These are phyloP conservation scores for Cyclotella baltica DNA, from an alignment of 108 stramenopile genomes.

Conservation along the genomic window DNA sequence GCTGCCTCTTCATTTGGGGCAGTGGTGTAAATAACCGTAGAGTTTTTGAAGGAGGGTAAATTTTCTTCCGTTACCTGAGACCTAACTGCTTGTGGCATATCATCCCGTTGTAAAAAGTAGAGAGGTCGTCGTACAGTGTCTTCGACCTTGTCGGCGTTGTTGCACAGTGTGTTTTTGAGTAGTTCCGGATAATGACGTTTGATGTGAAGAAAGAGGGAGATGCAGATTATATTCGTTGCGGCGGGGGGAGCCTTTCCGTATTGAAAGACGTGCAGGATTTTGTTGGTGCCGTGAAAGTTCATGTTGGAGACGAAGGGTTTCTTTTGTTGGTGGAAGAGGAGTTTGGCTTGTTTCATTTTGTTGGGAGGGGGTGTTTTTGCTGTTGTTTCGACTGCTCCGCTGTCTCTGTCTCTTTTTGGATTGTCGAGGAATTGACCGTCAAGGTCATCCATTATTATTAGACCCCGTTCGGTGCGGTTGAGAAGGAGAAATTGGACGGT, in stretches of 20 bases:
- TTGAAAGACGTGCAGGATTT: not conserved
- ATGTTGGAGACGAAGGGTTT: too few species aligned
- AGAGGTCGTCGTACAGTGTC: not conserved
- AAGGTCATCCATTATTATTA: too few species aligned
- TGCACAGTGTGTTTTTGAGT: slow-evolving; percentile 10
- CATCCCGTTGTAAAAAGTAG: not conserved
- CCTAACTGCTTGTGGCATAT: slow-evolving; percentile 11
- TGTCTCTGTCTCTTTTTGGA: too few species aligned
- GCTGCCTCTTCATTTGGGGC: not conserved
- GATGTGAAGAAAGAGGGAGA: slow-evolving; percentile 23
- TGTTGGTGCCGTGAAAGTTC: too few species aligned
- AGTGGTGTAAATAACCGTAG: slow-evolving; percentile 4
- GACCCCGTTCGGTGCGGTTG: too few species aligned
- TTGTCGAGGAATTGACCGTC: too few species aligned
- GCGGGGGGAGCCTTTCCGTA: slow-evolving; percentile 1
- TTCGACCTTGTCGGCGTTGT: not conserved
- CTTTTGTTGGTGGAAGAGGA: too few species aligned
- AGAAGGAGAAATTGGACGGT: too few species aligned
- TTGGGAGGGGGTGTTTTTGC: too few species aligned
- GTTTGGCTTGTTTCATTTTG: too few species aligned
- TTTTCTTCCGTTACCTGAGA: not conserved
- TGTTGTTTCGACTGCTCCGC: too few species aligned
- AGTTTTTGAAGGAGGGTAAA: not conserved
- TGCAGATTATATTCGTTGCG: slow-evolving; percentile 6
- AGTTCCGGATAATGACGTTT: not conserved